Conservation (phyloP, 768 basidiomycete species). For the Lactarius sanguifluus region DNA sequence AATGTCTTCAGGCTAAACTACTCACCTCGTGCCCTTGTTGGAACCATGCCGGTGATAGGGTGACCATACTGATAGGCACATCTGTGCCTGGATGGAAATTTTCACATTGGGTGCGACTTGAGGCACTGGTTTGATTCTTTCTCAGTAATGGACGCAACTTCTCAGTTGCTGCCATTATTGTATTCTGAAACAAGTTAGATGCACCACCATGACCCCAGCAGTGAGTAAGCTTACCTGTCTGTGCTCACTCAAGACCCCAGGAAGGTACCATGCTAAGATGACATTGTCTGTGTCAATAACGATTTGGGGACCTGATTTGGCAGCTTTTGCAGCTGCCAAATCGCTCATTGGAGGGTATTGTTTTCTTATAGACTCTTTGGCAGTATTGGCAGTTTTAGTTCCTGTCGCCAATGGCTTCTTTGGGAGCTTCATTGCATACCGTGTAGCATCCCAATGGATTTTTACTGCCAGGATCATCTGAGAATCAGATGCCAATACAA, state of each 20-base stretch:
- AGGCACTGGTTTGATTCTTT: background rate
- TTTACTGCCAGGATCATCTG: background rate
- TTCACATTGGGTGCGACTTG: too few species aligned
- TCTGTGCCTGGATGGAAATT: background rate
- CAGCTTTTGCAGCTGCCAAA: too few species aligned
- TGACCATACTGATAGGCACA: too few species aligned
- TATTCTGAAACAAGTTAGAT: background rate
- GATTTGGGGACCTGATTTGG: too few species aligned
- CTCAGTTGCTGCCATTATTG: background rate
- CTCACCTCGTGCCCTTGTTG: too few species aligned
- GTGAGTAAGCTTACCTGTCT: background rate
- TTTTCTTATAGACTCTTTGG: background rate
- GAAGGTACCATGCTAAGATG: background rate
- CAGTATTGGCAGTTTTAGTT: too few species aligned
- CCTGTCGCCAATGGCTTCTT: background rate
- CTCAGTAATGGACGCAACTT: background rate
- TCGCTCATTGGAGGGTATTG: background rate
- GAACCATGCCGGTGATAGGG: too few species aligned
- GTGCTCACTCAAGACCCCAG: background rate
- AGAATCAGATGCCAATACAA: background rate
- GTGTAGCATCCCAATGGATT: background rate
- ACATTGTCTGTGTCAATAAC: background rate
- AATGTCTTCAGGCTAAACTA: too few species aligned
- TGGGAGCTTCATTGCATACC: background rate
- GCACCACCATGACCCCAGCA: too few species aligned